phyloP scores from a whole-genome alignment of 2,329 filamentous ascomycete genomes.

The Aureobasidium sp. region DNA sequence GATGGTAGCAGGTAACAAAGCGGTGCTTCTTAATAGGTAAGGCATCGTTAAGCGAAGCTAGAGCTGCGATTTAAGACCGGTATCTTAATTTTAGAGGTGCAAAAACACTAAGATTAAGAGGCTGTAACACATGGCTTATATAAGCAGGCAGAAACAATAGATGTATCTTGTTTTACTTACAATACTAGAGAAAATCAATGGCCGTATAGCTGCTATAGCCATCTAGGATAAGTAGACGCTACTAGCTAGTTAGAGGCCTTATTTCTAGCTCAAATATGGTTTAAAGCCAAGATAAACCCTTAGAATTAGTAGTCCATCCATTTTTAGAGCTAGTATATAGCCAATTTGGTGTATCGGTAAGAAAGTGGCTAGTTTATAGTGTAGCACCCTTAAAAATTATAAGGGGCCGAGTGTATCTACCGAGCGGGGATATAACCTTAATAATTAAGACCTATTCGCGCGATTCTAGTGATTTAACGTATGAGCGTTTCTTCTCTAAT shows the following conservation, averaged over 20 bases:
- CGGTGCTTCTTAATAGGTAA: not conserved
- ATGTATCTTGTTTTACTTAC: not conserved
- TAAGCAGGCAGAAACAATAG: not conserved
- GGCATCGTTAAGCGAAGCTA: not conserved
- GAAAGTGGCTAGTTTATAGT: not conserved
- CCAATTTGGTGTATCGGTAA: not conserved
- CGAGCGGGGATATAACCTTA: not conserved
- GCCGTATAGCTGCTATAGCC: not conserved
- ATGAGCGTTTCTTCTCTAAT: not conserved
- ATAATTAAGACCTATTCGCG: slow-evolving; percentile 9
- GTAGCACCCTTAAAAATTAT: slow-evolving; percentile 4
- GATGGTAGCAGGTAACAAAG: not conserved
- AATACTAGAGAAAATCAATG: not conserved
- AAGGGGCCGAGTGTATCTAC: not conserved
- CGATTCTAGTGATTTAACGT: slow-evolving; percentile 6
- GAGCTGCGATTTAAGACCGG: not conserved
- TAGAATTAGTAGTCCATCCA: not conserved
- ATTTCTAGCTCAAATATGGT: not conserved
- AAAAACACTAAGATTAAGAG: not conserved
- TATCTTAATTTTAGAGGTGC: not conserved
- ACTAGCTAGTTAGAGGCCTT: not conserved
- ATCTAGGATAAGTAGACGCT: not conserved
- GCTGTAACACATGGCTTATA: not conserved
- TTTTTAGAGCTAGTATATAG: not conserved
- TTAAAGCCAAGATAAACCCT: not conserved